Evolutionary conservation across 805 yeast genomes (phyloP).

Genomic region (Nakazawaea pomicola): DNA sequence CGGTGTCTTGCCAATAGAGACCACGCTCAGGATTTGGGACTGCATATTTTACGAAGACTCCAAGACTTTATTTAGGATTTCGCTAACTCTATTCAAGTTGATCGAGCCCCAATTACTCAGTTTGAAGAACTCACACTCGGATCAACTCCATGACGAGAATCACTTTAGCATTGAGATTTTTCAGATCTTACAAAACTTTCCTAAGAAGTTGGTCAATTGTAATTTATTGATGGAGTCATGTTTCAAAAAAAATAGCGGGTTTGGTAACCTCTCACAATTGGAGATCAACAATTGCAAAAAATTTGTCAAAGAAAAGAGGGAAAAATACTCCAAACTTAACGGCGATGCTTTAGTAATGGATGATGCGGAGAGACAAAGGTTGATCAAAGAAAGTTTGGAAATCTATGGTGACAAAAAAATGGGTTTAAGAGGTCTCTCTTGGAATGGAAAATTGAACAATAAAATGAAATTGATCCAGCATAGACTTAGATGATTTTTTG

Average conservation of each 20-base stretch:
- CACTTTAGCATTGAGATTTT: conserved; percentile 42
- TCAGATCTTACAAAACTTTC: conserved; percentile 80
- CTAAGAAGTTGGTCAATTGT: conserved; percentile 67
- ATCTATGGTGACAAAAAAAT: conserved; percentile 22
- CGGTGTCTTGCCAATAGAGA: conserved; percentile 84
- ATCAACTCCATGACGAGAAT: conserved; percentile 20
- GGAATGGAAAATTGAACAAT: conserved; percentile 29
- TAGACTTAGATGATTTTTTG: conserved; percentile 14
- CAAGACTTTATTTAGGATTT: conserved; percentile 75
- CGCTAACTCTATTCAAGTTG: conserved; percentile 72
- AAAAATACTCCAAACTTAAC: conserved; percentile 28
- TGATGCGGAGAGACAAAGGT: conserved; percentile 25
- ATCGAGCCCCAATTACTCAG: conserved; percentile 57
- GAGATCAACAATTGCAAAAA: conserved; percentile 75
- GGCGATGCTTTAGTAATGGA: conserved; percentile 19
- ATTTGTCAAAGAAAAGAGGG: conserved; percentile 66
- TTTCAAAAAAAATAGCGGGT: conserved; percentile 67
- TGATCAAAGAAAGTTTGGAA: conserved; percentile 20
- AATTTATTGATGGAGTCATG: conserved; percentile 66
- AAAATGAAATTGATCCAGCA: conserved; percentile 26
- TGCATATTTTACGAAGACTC: conserved; percentile 90
- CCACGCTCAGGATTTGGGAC: conserved; percentile 90
- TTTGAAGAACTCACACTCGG: conserved; percentile 4
- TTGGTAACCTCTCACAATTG: conserved; percentile 73
- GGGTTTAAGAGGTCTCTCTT: conserved; percentile 27